These are phyloP conservation scores for Pterocarpus macrocarpus DNA, from an alignment of 306 rosid species.

Conservation along the genomic window DNA sequence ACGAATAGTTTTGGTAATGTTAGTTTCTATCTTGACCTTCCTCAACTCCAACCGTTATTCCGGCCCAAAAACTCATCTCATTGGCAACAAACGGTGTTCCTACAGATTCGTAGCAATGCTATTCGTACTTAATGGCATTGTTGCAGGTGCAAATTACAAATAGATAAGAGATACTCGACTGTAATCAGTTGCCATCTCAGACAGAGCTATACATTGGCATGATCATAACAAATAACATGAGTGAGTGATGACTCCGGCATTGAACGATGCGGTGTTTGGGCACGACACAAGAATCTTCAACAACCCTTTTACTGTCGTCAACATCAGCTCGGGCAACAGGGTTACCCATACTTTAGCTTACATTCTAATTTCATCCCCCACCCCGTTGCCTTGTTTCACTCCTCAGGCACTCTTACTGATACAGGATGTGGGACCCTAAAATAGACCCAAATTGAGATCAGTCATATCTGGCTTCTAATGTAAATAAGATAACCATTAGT, in stretches of 20 bases:
- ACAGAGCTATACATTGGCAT: neutral
- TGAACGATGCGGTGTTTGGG: neutral
- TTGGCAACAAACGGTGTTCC: too few relatives aligned
- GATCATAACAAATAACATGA: neutral
- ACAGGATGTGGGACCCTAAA: neutral
- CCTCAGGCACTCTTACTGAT: neutral
- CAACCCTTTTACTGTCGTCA: neutral
- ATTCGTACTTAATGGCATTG: too few relatives aligned
- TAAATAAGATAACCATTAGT: constrained; percentile 15
- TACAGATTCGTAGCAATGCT: too few relatives aligned
- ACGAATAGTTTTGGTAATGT: too few relatives aligned
- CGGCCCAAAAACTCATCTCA: too few relatives aligned
- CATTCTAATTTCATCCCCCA: too few relatives aligned
- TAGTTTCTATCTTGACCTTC: too few relatives aligned
- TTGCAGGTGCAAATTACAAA: neutral
- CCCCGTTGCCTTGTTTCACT: neutral
- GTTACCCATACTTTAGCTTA: too few relatives aligned
- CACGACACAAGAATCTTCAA: neutral
- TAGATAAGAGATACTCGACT: neutral
- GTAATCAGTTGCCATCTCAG: neutral
- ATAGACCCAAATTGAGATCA: neutral
- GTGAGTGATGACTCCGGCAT: neutral
- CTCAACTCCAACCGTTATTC: neutral
- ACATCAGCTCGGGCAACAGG: too few relatives aligned
- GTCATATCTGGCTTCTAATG: neutral